phyloP scores from a whole-genome alignment of 495 filamentous ascomycete genomes.

The Durotheca rogersii region DNA sequence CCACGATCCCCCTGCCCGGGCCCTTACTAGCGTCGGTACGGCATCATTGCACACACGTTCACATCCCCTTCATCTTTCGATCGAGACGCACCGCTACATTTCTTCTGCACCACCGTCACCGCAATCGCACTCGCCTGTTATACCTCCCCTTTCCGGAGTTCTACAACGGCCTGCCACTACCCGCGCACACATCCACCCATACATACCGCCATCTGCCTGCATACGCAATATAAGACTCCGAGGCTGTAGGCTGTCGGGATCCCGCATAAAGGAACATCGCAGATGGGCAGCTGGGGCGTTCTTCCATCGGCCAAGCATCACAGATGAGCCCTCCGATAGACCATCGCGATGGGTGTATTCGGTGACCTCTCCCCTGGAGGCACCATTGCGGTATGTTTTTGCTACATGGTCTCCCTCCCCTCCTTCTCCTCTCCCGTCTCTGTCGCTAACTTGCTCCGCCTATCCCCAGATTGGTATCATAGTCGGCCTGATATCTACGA shows the following conservation, averaged over 20 bases:
- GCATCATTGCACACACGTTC: not conserved
- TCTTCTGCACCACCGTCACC: too few species aligned
- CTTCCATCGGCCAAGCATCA: slow-evolving; percentile 23
- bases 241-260: slow-evolving; percentile 1
- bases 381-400: slow-evolving; percentile 73
- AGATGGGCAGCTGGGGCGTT: slow-evolving; percentile 27
- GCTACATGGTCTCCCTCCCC: not conserved
- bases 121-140: too few species aligned
- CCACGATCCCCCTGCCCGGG: not conserved
- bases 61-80: not conserved
- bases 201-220: too few species aligned
- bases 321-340: slow-evolving; percentile 36
- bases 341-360: slow-evolving; percentile 66
- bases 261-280: slow-evolving; percentile 5
- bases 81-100: not conserved
- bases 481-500: slow-evolving; percentile 89
- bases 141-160: too few species aligned
- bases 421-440: slow-evolving; percentile 7
- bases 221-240: slow-evolving; percentile 1
- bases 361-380: slow-evolving; percentile 82
- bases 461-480: slow-evolving; percentile 78
- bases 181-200: not conserved
- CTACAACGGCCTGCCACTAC: too few species aligned
- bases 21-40: not conserved
- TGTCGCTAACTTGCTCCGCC: slow-evolving; percentile 16